Evolutionary conservation across 1,284 basidiomycete genomes (phyloP), one percentile per base, ranked within the genome.

Genomic region (Cronartium quercuum): DNA sequence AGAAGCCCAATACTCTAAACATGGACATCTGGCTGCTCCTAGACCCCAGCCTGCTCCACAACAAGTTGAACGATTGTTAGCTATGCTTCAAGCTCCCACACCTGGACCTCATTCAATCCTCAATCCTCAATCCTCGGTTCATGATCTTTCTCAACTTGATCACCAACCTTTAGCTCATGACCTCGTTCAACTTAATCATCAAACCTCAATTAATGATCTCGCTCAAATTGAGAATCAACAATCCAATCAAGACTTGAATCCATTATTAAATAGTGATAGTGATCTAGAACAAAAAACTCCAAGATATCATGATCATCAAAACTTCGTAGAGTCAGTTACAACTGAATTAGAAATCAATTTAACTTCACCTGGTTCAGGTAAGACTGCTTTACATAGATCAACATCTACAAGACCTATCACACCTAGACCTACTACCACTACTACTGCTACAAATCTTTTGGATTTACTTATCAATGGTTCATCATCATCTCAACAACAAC

Each of bases 21-120:
- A 70, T 51, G 68, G 68, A 13, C 68, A 70, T 70, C 42, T 70
- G 29, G 68, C 68, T 44, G 68, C 68, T 44, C 68, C 68, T n/a
- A 70, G 68, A 51, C 60, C 68, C 6, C 58, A 70, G 60, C 57
- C 68, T 10, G 68, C 68, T 35, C 68, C 68, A 34, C 58, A 62
- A 47, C 68, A 70, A 63, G 68, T 70, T 12, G 68, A 70, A 41
- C 58, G 68, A 6, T 44, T 70, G 12, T 57, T 70, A 13, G 68
- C 68, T 6, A 70, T 70, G 68, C 42, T 70, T 15, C 68, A 70
- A 51, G 68, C 68, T 37, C 68, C 68, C 6, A 70, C 68, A 12
- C 68, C 68, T 0, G 68, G 58, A 13, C 68, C 60, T 6, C 29
- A 35, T 29, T 41, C 58, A 15, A 44, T 41, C 10, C 34, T 15